phyloP scores from a whole-genome alignment of 169 alveolate species.

The Plasmodium knowlesi region DNA sequence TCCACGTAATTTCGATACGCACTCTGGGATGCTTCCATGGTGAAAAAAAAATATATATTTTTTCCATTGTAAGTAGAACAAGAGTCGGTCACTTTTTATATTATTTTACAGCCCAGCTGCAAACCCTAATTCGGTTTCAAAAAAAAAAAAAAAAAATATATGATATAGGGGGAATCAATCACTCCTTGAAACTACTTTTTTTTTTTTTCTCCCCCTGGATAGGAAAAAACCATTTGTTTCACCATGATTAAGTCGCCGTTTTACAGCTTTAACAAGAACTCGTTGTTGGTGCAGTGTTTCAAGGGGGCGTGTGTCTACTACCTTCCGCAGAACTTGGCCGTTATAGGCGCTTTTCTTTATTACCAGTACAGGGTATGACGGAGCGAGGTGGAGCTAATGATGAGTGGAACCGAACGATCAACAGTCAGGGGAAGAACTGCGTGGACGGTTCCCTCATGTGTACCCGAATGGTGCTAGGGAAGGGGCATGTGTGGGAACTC shows the following conservation, averaged over 20 bases:
- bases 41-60: background rate
- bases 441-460: background rate
- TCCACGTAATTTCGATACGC: background rate
- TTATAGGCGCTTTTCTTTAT: constrained; percentile 35
- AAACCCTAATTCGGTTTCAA: background rate
- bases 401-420: background rate
- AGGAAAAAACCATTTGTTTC: background rate
- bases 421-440: background rate
- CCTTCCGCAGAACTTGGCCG: constrained; percentile 53
- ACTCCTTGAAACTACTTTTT: background rate
- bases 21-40: background rate
- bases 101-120: background rate
- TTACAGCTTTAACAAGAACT: constrained; percentile 67
- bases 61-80: background rate
- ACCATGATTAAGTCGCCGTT: constrained; percentile 71
- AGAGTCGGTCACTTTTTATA: background rate
- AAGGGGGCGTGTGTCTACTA: constrained; percentile 54
- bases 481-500: background rate
- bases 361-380: constrained; percentile 40
- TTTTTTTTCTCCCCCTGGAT: background rate
- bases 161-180: background rate
- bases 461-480: background rate
- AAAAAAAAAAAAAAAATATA: no score
- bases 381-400: no score
- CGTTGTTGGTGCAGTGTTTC: constrained; percentile 63